Evolutionary conservation across 2,329 filamentous ascomycete genomes (phyloP).

Genomic region (Botryotinia narcissicola): DNA sequence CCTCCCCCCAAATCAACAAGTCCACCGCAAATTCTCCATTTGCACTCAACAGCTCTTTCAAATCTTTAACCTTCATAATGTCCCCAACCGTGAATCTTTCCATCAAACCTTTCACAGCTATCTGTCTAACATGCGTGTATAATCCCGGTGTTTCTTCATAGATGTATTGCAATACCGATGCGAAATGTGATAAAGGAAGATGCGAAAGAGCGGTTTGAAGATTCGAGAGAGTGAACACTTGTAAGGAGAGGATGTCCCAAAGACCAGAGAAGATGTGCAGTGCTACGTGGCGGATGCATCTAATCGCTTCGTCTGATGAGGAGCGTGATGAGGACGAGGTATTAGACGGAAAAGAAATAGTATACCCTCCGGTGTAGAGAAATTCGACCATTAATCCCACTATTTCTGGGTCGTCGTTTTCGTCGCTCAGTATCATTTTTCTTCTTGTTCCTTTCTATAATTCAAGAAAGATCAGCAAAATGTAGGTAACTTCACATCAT

Average conservation of each 20-base stretch:
- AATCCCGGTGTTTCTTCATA: not conserved
- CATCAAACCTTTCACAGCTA: not conserved
- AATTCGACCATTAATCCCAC: conserved; percentile 18
- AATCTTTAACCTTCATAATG: not conserved
- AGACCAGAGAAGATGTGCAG: not conserved
- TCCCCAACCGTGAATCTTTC: not conserved
- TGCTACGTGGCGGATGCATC: not conserved
- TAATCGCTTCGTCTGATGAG: not conserved
- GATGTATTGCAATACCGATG: not conserved
- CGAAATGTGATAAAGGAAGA: not conserved
- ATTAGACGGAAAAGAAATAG: not conserved
- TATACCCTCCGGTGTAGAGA: not conserved
- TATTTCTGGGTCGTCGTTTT: conserved; percentile 15
- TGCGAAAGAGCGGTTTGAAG: not conserved
- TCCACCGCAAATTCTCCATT: not conserved
- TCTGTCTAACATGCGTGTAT: not conserved
- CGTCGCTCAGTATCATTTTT: not conserved
- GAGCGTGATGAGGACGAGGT: not conserved
- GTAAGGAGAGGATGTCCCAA: not conserved
- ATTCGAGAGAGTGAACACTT: not conserved
- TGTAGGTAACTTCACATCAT: too few species aligned
- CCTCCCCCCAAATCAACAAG: not conserved
- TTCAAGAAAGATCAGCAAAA: not conserved
- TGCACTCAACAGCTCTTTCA: not conserved
- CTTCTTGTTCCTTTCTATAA: not conserved